Evolutionary conservation across 441 rosid genomes (phyloP), one percentile per base, ranked within the genome.

Genomic region (Hypseocharis bilobata): DNA sequence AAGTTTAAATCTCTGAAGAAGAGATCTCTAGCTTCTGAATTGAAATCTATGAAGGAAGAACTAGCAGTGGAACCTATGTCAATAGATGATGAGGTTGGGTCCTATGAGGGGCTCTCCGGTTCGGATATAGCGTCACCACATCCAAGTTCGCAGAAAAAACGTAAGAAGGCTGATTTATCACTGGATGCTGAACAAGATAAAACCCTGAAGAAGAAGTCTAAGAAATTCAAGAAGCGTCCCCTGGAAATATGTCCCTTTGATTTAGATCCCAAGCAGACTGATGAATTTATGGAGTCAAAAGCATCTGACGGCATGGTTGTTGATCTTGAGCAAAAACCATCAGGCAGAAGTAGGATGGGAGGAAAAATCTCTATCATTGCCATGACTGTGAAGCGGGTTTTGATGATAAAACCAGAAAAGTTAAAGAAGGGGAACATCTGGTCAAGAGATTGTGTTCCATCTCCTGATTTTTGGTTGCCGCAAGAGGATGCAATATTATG

Each of bases 401-500:
- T 92, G 60, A 80, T 72, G 80, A 85, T 95, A 80, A 92, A 83
- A 81, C 87, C 94, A 14, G 99, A 95, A 83, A 95, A 87, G 81
- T 76, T 89, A 54, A 95, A 84, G 78, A 95, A 85, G 74, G 95
- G 96, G 51, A 90, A 89, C 78, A 70, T 89, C 67, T 92, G 97
- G 96, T 90, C 96, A 10, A 92, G 86, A 74, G 99, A 92, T 71
- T 90, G 92, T 81, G 89, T 89, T 76, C 95, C 99, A 61, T 79
- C 81, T 34, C 94, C 99, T 71, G 98, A 88, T 83, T 79, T 76
- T 71, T 95, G 99, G 99, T 78, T 82, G 77, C 83, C 98, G 20
- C 99, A 86, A 77, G 99, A 95, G 84, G 98, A 95, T 83, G 98
- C 99, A 70, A 69, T 92, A 77, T 79, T 95, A 83, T 88, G 98